Evolutionary conservation across 768 basidiomycete genomes (phyloP), one percentile per base, ranked within the genome.

Genomic region (Boletus patriciae): DNA sequence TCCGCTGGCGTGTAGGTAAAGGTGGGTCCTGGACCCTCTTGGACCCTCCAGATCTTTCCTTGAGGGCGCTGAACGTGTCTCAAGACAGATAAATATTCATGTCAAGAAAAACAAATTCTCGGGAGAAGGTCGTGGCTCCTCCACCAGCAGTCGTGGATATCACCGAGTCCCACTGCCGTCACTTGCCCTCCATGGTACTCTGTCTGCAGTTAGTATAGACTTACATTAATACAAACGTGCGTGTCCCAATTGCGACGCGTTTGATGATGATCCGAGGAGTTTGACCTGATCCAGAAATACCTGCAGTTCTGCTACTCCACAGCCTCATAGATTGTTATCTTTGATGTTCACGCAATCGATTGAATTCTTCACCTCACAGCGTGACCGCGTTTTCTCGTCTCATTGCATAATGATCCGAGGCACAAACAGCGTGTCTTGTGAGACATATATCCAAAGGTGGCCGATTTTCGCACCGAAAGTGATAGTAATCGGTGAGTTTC

Each of bases 201-300:
- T 15, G 37, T 47, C 54, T 33, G 29, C 19, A 31, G 50, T 25
- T 34, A 27, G 33, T 23, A 31, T 37, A 37, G 48, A 47, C 48
- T 49, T 48, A 33, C 43, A 36, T 44, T 16, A 31, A 18, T 31
- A 29, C 18, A 40, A 51, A 43, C 46, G 46, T 36, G 51, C 27
- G 21, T 37, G 52, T 23, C 25, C 12, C 21, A 41, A 46, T 62
- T 41, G 21, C 40, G 23, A 34, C 46, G 34, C 29, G 40, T 44
- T 49, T n/a, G 25, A 25, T 25, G n/a, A n/a, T 54, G 57, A 66
- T 66, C 61, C 64, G 66, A 63, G 66, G 60, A 49, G 46, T 48
- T 53, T 18, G 25, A 25, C 46, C 21, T 21, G 15, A 34, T 37
- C 12, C 34, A 38, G 21, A 44, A 37, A 15, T 4, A 13, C 8